Evolutionary conservation across 2,329 filamentous ascomycete species (phyloP), one percentile per base, ranked within the genome.

Genomic region (Aspergillus ustus): DNA sequence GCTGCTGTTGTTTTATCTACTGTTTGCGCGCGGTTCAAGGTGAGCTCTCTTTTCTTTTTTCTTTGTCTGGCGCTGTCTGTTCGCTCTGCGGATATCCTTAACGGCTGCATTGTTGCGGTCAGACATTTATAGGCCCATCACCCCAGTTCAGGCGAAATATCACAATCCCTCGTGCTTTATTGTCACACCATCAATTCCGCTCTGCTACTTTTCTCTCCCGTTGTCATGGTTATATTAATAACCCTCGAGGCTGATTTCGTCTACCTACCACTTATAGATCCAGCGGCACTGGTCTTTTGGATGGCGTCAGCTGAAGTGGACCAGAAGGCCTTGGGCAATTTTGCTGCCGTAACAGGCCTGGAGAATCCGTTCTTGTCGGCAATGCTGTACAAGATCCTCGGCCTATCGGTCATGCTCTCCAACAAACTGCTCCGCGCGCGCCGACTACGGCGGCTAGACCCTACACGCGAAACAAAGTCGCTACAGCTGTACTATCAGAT

Each of bases 231-330:
- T 20, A 51, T 37, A 48, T 50, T 60, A n/a, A 48, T 20, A 29
- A 63, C 59, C 55, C 37, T 65, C 19, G 63, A 74, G 66, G 72
- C 76, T 73, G 70, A 77, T 68, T 53, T 66, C 61, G 64, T 67
- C 66, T 72, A 65, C 66, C 66, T 73, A 63, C 9, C 29, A 9
- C 63, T 70, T 58, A 68, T 70, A 69, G 73, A 71, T 52, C 64
- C 74, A 48, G 71, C 67, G 22, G 63, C 71, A 37, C 71, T 78
- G 61, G 69, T 68, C 68, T 70, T 77, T 75, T 80, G 78, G 76
- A 99, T 98, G 95, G 95, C 95, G 80, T 95, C 93, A 75, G 95
- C 93, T 63, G 92, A 97, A 80, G 92, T 98, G 65, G 95, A 99
- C 78, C 93, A 97, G 81, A 99, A 98, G 81, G 97, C 96, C 79